These are phyloP conservation scores for Salvia splendens DNA, from an alignment of 257 asterid genomes.

Conservation along the genomic window DNA sequence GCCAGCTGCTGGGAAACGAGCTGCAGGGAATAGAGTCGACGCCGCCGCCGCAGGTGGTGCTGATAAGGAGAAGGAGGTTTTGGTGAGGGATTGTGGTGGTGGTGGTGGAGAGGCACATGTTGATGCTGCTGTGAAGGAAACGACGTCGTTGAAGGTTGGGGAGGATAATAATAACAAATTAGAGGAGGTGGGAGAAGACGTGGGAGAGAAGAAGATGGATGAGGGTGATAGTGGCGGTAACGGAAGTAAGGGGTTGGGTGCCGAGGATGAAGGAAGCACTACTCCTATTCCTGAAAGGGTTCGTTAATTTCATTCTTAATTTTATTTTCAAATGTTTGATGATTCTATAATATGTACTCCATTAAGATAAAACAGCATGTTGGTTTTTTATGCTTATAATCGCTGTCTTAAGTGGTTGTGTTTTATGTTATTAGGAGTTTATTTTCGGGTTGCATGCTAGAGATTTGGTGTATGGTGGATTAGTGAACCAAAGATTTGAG, in stretches of 20 bases:
- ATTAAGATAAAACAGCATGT: not conserved
- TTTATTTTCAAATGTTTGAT: not conserved
- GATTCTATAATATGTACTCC: not conserved
- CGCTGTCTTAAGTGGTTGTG: not conserved
- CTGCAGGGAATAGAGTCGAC: slow-evolving; percentile 24
- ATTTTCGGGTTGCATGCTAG: not conserved
- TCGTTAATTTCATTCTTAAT: not conserved
- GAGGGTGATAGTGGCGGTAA: slow-evolving; percentile 47
- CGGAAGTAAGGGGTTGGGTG: slow-evolving; percentile 64
- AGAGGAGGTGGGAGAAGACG: slow-evolving; percentile 32
- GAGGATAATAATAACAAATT: slow-evolving; percentile 7
- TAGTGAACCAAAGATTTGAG: slow-evolving; percentile 16
- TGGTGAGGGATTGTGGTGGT: slow-evolving; percentile 29
- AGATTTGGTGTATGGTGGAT: not conserved
- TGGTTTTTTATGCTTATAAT: not conserved
- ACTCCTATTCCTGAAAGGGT: slow-evolving; percentile 93
- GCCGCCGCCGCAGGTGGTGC: slow-evolving; percentile 19
- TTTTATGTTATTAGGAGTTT: slow-evolving; percentile 15
- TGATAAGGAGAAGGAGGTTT: slow-evolving; percentile 29
- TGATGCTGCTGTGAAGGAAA: slow-evolving; percentile 31
- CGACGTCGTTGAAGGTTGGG: slow-evolving; percentile 30
- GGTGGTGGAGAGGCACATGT: slow-evolving; percentile 30
- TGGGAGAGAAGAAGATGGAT: slow-evolving; percentile 41
- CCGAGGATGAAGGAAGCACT: slow-evolving; percentile 72
- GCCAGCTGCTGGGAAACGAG: slow-evolving; percentile 29